A percentile compares a stretch with the other conserved stretches of the same genome.
These are phyloP conservation scores for Boletus vermiculosoides DNA, from an alignment of 768 basidiomycete genomes.

Conservation along the genomic window DNA sequence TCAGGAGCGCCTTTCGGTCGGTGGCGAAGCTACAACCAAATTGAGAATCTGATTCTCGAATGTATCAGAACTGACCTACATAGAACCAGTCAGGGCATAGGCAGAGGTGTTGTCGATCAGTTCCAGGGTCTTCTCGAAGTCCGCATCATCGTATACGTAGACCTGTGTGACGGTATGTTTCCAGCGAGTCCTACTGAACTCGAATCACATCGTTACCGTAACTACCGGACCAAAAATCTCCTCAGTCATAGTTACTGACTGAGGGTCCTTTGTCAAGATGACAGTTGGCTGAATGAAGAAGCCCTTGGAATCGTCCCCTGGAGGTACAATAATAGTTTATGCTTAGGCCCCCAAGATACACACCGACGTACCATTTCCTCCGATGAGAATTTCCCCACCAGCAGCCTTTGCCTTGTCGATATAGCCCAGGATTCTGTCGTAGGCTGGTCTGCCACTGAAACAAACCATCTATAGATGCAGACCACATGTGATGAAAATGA, in stretches of 20 bases:
- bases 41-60: conserved; percentile 9
- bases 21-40: conserved; percentile 63
- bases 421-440: conserved; percentile 80
- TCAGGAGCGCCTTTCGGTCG: conserved; percentile 77
- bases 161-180: conserved; percentile 43
- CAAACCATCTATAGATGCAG: neutral
- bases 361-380: conserved; percentile 64
- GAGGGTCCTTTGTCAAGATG: conserved; percentile 88
- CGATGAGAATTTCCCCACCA: conserved; percentile 87
- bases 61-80: conserved; percentile 49
- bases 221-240: conserved; percentile 98
- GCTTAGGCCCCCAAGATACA: neutral
- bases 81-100: conserved; percentile 93
- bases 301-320: conserved; percentile 86
- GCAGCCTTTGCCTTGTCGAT: conserved; percentile 83
- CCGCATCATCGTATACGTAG: conserved; percentile 84
- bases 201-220: conserved; percentile 52
- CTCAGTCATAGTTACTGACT: conserved; percentile 84
- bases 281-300: conserved; percentile 95
- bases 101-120: conserved; percentile 82
- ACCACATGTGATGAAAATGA: neutral
- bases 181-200: neutral
- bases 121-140: conserved; percentile 84
- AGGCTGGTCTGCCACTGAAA: conserved; percentile 76
- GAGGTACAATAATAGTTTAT: neutral